Evolutionary conservation across 2,329 filamentous ascomycete species (phyloP).

Genomic region (Dichotomopilus funicola): DNA sequence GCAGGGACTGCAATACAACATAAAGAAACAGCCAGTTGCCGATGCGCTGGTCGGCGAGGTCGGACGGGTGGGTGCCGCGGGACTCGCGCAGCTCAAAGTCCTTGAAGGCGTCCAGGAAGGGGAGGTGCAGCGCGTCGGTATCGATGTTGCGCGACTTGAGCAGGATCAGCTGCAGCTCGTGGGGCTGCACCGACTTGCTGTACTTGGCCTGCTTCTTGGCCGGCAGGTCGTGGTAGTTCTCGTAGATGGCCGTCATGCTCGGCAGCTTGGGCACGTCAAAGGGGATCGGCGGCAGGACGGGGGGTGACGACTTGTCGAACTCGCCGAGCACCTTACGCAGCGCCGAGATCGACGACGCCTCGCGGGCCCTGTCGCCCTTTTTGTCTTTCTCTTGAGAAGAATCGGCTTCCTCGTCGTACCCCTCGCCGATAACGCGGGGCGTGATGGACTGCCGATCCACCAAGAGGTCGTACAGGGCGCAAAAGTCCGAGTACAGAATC

Average conservation of each 20-base stretch:
- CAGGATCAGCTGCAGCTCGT: conserved; percentile 72
- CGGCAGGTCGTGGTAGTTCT: conserved; percentile 58
- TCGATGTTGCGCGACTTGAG: conserved; percentile 77
- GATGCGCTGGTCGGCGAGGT: conserved; percentile 63
- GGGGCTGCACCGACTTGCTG: conserved; percentile 65
- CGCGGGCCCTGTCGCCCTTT: conserved; percentile 29
- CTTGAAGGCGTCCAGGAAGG: conserved; percentile 64
- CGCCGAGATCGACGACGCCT: conserved; percentile 59
- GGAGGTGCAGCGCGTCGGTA: conserved; percentile 48
- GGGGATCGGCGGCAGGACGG: conserved; percentile 83
- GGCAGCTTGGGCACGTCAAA: conserved; percentile 82
- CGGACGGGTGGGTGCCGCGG: conserved; percentile 55
- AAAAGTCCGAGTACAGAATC: conserved; percentile 79
- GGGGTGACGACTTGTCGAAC: conserved; percentile 82
- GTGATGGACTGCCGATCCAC: conserved; percentile 76
- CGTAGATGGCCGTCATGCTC: conserved; percentile 56
- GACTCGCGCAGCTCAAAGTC: conserved; percentile 65
- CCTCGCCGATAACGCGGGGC: conserved; percentile 67
- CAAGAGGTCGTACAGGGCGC: conserved; percentile 78
- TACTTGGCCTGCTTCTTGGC: conserved; percentile 70
- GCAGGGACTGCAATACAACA: conserved; percentile 67
- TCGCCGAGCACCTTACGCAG: conserved; percentile 76
- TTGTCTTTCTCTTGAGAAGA: conserved; percentile 26
- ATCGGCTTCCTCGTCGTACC: conserved; percentile 47
- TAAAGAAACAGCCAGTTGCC: conserved; percentile 82